Conservation (phyloP, 805 yeast species). For the Starmerella etchellsii region DNA sequence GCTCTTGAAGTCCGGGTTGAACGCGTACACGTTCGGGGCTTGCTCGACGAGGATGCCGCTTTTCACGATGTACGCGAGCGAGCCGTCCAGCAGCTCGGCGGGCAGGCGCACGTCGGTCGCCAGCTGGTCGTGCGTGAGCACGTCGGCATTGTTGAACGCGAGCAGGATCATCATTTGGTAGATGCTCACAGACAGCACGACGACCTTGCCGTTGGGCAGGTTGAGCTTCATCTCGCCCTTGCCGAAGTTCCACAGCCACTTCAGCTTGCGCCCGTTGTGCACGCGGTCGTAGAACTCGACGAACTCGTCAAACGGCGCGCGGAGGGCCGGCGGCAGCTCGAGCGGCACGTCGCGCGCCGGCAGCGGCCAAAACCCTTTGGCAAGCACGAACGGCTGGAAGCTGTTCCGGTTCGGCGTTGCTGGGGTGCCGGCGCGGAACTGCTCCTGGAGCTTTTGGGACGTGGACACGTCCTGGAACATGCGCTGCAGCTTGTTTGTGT, state of each 20-base stretch:
- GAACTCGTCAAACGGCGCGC: conserved; percentile 51
- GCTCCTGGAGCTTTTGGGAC: conserved; percentile 58
- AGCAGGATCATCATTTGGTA: conserved; percentile 77
- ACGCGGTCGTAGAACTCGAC: conserved; percentile 55
- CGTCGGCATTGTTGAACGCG: conserved; percentile 62
- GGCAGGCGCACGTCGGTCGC: conserved; percentile 57
- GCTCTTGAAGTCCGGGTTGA: conserved; percentile 72
- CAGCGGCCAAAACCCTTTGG: conserved; percentile 84
- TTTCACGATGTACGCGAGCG: conserved; percentile 66
- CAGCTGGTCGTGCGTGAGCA: conserved; percentile 48
- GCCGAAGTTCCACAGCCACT: conserved; percentile 93
- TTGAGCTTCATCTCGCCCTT: conserved; percentile 86
- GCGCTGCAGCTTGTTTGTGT: conserved; percentile 83
- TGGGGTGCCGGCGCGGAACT: conserved; percentile 33
- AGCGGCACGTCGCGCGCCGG: conserved; percentile 33
- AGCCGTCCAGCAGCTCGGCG: conserved; percentile 53
- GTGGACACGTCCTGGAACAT: conserved; percentile 92
- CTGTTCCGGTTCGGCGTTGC: conserved; percentile 24
- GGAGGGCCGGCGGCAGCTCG: conserved; percentile 54
- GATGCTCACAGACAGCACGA: conserved; percentile 57
- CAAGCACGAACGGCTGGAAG: conserved; percentile 65
- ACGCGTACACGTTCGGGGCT: conserved; percentile 48
- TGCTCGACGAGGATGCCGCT: conserved; percentile 57
- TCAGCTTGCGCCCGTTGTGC: conserved; percentile 77
- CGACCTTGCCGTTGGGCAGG: conserved; percentile 51